phyloP scores from a whole-genome alignment of 139 green algal genomes.

The Micromonas commoda region DNA sequence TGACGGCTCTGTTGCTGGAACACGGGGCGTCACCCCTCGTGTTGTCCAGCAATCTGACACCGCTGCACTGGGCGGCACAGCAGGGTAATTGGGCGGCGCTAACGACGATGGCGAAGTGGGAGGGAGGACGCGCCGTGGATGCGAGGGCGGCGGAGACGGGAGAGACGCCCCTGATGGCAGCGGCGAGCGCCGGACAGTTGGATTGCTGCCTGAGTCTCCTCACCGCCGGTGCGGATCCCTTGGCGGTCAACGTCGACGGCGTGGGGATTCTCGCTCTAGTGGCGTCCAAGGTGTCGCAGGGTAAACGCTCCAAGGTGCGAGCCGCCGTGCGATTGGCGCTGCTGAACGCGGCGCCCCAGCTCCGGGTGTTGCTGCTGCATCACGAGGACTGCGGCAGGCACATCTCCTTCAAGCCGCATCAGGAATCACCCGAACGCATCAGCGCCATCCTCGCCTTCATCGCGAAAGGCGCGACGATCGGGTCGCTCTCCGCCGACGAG shows the following conservation, averaged over 20 bases:
- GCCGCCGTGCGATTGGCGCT: background rate
- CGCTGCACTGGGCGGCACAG: constrained; percentile 19
- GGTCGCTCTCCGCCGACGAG: background rate
- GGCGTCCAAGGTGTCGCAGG: background rate
- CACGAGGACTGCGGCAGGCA: constrained; percentile 20
- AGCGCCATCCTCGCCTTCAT: background rate
- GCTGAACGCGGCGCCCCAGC: background rate
- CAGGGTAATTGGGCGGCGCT: background rate
- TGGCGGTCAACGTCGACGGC: background rate
- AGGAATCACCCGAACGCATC: constrained; percentile 20
- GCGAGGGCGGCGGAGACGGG: background rate
- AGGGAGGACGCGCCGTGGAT: background rate
- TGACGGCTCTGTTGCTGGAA: background rate
- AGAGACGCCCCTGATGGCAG: background rate
- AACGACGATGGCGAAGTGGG: background rate
- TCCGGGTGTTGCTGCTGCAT: background rate
- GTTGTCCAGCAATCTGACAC: background rate
- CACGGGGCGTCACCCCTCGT: background rate
- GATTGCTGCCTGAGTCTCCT: background rate
- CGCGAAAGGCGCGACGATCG: background rate
- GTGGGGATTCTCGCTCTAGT: background rate
- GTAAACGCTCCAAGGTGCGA: constrained; percentile 1
- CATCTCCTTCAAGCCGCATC: constrained; percentile 19
- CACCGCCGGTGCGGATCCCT: background rate
- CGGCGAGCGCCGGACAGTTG: background rate